Evolutionary conservation across 768 basidiomycete genomes (phyloP).

Genomic region (Tricholoma flavovirens): DNA sequence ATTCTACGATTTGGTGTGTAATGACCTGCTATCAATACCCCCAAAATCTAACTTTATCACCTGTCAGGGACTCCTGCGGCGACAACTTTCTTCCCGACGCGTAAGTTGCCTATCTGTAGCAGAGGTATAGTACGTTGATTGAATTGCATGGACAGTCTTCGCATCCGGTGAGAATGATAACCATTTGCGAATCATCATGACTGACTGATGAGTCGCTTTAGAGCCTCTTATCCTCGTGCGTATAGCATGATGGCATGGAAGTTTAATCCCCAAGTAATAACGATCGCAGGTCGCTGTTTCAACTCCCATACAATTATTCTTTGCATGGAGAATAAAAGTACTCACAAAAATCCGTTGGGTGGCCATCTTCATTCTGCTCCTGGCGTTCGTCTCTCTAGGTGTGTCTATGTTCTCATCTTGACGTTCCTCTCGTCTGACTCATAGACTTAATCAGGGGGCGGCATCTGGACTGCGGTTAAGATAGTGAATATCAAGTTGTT

Average conservation of each 20-base stretch:
- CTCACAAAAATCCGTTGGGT: slow-evolving; percentile 26
- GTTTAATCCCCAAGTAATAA: not conserved
- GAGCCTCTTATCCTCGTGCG: slow-evolving; percentile 31
- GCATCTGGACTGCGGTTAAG: slow-evolving; percentile 25
- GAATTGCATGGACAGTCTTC: slow-evolving; percentile 17
- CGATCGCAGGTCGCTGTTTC: slow-evolving; percentile 30
- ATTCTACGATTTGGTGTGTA: slow-evolving; percentile 31
- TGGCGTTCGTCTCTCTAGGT: slow-evolving; percentile 28
- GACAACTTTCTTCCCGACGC: slow-evolving; percentile 19
- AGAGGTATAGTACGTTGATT: not conserved
- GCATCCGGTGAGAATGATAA: slow-evolving; percentile 23
- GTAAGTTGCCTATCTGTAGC: slow-evolving; percentile 14
- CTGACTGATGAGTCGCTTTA: slow-evolving; percentile 4
- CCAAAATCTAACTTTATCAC: not conserved
- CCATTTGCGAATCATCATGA: not conserved
- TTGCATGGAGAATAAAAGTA: slow-evolving; percentile 33
- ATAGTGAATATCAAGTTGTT: slow-evolving; percentile 22
- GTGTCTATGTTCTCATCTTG: slow-evolving; percentile 1
- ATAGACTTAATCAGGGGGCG: slow-evolving; percentile 21
- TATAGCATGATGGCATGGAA: not conserved
- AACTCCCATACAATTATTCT: slow-evolving; percentile 36
- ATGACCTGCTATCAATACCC: not conserved
- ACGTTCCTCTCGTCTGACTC: not conserved
- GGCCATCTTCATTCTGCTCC: slow-evolving; percentile 20
- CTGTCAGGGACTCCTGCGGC: slow-evolving; percentile 8